A percentile compares a stretch with the other conserved stretches of the same genome.
phyloP scores from a whole-genome alignment of 2,329 filamentous ascomycete genomes.

The Paecilomyces dactylethromorphus region DNA sequence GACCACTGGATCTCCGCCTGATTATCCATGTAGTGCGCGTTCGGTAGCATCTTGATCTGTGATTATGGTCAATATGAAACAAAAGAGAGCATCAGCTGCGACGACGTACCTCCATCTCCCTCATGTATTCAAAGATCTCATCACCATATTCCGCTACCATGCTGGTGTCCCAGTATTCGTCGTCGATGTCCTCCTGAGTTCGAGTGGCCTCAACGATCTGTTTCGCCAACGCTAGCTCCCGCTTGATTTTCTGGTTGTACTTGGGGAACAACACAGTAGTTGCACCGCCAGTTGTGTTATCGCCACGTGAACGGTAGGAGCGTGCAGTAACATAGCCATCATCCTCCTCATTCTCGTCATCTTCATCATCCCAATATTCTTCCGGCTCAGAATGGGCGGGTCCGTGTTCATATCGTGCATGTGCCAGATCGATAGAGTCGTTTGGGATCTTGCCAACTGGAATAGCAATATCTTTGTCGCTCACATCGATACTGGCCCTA shows the following conservation, averaged over 20 bases:
- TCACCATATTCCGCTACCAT: slow-evolving; percentile 98
- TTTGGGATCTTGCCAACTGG: slow-evolving; percentile 1
- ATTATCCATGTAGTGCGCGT: slow-evolving; percentile 91
- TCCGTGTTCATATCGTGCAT: slow-evolving; percentile 13
- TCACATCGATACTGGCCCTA: slow-evolving; percentile 3
- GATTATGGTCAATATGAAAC: slow-evolving; percentile 12
- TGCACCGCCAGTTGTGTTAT: slow-evolving; percentile 62
- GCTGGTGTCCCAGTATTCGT: slow-evolving; percentile 86
- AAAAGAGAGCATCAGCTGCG: background rate
- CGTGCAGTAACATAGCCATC: slow-evolving; percentile 68
- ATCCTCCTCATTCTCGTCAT: slow-evolving; percentile 68
- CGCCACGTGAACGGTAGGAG: slow-evolving; percentile 68
- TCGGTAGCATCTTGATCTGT: slow-evolving; percentile 73
- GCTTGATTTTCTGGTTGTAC: slow-evolving; percentile 60
- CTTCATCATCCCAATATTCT: slow-evolving; percentile 71
- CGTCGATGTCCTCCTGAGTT: slow-evolving; percentile 70
- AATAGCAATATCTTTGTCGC: slow-evolving; percentile 5
- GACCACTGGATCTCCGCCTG: slow-evolving; percentile 99
- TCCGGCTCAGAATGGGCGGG: slow-evolving; percentile 48
- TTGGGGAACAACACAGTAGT: slow-evolving; percentile 66
- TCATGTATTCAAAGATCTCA: slow-evolving; percentile 93
- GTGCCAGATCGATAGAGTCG: slow-evolving; percentile 14
- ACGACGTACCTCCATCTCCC: slow-evolving; percentile 67
- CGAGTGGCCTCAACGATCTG: slow-evolving; percentile 60
- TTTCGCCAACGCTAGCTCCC: slow-evolving; percentile 66